Base-by-base conservation (phyloP, 2,329 filamentous ascomycete genomes). In the Verticillium isaacii region DNA sequence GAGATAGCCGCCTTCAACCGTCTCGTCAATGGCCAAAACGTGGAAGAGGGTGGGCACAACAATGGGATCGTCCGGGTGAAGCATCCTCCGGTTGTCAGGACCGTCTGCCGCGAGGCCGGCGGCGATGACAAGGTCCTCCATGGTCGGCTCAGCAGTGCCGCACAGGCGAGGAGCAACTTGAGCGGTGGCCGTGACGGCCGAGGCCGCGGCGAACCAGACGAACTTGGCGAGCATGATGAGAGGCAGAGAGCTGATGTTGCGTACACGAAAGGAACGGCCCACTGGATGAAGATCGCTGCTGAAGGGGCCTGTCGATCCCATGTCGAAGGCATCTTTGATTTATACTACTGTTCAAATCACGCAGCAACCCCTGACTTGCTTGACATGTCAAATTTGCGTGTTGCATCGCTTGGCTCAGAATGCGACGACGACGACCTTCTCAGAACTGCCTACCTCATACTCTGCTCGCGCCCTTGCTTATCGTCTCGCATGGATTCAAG, bases 1-100 rank as follows among this genome's bases (percentile, higher is more conserved):
- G 32, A 78, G 59, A 58, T 77, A 77, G 19, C 76, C 76, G 37
- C 69, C 76, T 58, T 56, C 50, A 36, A 56, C 25, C 9, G 64
- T 67, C 37, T 69, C 61, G 7, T 71, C 60, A 15, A 67, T 68
- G 8, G 71, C 68, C 17, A 75, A 63, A 19, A 75, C 69, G 62
- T 75, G 73, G 66, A 75, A 73, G 67, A 75, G 62, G 19, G 62
- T 62, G 23, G 57, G 50, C 11, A 64, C 57, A 29, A 56, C 54
- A 36, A 64, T 60, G 12, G 62, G 58, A 15, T 52, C 45, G 3
- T 37, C 32, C 39, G 15, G 52, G 17, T 41, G 52, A 52, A 32
- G 25, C 45, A 17, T 25, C n/a, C 25, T 39, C 5, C 41, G 41
- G 32, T n/a, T 23, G 19, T 32, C 39, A 7, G 34, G 14, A 9